Evolutionary conservation across 805 yeast genomes (phyloP).

Genomic region (Myxozyma vanderwaltii): DNA sequence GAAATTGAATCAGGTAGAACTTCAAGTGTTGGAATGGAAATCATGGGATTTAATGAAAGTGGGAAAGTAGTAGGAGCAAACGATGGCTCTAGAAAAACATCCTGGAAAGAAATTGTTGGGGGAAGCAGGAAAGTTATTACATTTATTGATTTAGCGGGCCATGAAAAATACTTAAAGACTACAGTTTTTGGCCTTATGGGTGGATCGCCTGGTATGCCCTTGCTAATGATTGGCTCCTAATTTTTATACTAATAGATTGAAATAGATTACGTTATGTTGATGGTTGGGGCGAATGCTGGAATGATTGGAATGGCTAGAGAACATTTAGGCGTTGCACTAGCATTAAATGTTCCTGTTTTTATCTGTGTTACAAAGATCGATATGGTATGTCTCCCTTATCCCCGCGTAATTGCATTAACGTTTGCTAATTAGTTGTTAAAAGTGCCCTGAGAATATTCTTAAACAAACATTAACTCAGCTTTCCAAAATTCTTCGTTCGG

Average conservation of each 20-base stretch:
- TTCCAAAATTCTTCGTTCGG: slow-evolving; percentile 30
- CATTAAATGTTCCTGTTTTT: slow-evolving; percentile 32
- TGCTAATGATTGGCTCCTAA: neutral
- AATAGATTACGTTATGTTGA: slow-evolving; percentile 32
- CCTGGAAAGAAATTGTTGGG: slow-evolving; percentile 32
- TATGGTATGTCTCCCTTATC: slow-evolving; percentile 21
- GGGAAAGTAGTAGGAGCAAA: slow-evolving; percentile 29
- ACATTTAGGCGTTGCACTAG: slow-evolving; percentile 33
- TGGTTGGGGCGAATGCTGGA: slow-evolving; percentile 36
- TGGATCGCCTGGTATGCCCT: slow-evolving; percentile 29
- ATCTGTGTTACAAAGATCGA: slow-evolving; percentile 33
- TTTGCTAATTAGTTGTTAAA: neutral
- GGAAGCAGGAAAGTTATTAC: slow-evolving; percentile 32
- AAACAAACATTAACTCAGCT: slow-evolving; percentile 29
- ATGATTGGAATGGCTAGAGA: slow-evolving; percentile 35
- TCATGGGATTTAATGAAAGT: slow-evolving; percentile 31
- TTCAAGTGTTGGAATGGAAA: slow-evolving; percentile 35
- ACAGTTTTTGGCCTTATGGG: slow-evolving; percentile 35
- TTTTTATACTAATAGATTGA: neutral
- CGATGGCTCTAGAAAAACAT: slow-evolving; percentile 26
- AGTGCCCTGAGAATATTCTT: slow-evolving; percentile 33
- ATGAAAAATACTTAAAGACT: slow-evolving; percentile 33
- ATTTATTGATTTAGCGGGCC: slow-evolving; percentile 35
- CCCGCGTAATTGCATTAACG: neutral
- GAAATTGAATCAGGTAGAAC: slow-evolving; percentile 34